phyloP scores from a whole-genome alignment of 371 early-diverging fungal genomes.

The Smittium mucronatum region DNA sequence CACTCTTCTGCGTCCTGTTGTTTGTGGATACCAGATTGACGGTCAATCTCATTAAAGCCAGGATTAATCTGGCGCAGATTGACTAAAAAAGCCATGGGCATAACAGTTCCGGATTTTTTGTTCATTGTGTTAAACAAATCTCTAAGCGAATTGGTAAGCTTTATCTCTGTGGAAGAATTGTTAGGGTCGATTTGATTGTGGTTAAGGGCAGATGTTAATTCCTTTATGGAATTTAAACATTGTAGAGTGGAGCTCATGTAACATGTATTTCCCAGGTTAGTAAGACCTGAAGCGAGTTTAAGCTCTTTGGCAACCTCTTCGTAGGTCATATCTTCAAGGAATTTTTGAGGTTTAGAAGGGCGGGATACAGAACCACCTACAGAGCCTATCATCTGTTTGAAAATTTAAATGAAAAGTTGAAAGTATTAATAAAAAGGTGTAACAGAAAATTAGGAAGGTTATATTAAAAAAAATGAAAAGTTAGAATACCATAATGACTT shows the following conservation, averaged over 20 bases:
- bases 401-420: background rate
- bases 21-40: background rate
- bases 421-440: background rate
- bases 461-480: background rate
- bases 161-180: background rate
- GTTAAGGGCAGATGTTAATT: slow-evolving; percentile 52
- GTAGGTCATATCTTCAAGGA: slow-evolving; percentile 87
- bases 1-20: slow-evolving; percentile 99
- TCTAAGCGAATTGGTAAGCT: slow-evolving; percentile 7
- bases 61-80: slow-evolving; percentile 68
- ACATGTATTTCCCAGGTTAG: slow-evolving; percentile 96
- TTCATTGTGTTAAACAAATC: slow-evolving; percentile 4
- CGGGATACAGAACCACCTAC: slow-evolving; percentile 73
- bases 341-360: slow-evolving; percentile 51
- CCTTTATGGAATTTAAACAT: slow-evolving; percentile 79
- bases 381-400: slow-evolving; percentile 79
- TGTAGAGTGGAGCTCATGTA: slow-evolving; percentile 94
- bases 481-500: background rate
- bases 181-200: slow-evolving; percentile 23
- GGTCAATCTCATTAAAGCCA: slow-evolving; percentile 59
- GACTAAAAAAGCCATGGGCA: slow-evolving; percentile 71
- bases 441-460: background rate
- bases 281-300: slow-evolving; percentile 77
- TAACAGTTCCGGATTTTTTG: slow-evolving; percentile 27
- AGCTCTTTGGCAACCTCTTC: slow-evolving; percentile 71